phyloP scores from a whole-genome alignment of 2,329 filamentous ascomycete species.

The Colletotrichum siamense region DNA sequence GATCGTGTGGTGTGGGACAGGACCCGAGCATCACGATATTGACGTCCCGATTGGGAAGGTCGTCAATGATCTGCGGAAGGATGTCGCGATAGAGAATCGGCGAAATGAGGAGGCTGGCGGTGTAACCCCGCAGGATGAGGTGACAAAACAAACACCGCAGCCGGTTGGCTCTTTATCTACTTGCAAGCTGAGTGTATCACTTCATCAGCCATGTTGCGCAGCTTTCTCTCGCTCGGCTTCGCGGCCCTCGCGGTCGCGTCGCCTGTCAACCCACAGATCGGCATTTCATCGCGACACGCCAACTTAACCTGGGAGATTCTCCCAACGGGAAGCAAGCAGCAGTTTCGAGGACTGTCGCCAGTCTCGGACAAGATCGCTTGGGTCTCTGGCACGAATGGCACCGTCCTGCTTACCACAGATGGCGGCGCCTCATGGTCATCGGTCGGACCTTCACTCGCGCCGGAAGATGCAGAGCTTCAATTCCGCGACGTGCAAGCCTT shows the following conservation, averaged over 20 bases:
- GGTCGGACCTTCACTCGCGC: constrained; percentile 30
- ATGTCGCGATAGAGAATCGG: background rate
- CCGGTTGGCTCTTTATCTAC: background rate
- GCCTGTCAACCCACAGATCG: background rate
- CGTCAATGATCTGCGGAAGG: constrained; percentile 2
- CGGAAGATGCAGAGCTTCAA: constrained; percentile 28
- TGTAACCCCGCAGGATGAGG: background rate
- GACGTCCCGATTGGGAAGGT: constrained; percentile 5
- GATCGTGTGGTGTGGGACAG: background rate
- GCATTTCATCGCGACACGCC: background rate
- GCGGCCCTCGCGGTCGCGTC: background rate
- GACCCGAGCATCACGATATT: background rate
- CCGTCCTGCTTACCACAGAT: constrained; percentile 33
- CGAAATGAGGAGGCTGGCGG: constrained; percentile 5
- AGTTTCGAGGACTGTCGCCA: constrained; percentile 35
- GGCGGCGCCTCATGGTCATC: constrained; percentile 34
- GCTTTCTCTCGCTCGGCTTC: background rate
- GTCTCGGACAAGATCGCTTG: constrained; percentile 35
- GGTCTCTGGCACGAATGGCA: constrained; percentile 34
- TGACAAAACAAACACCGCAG: background rate
- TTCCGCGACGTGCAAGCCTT: constrained; percentile 44
- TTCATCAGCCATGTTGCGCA: background rate
- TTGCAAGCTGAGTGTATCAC: background rate
- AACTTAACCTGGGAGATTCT: constrained; percentile 29
- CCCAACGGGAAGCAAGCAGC: constrained; percentile 28